These are phyloP conservation scores for Fusarium continuum DNA, from an alignment of 2,329 filamentous ascomycete species.

Conservation along the genomic window DNA sequence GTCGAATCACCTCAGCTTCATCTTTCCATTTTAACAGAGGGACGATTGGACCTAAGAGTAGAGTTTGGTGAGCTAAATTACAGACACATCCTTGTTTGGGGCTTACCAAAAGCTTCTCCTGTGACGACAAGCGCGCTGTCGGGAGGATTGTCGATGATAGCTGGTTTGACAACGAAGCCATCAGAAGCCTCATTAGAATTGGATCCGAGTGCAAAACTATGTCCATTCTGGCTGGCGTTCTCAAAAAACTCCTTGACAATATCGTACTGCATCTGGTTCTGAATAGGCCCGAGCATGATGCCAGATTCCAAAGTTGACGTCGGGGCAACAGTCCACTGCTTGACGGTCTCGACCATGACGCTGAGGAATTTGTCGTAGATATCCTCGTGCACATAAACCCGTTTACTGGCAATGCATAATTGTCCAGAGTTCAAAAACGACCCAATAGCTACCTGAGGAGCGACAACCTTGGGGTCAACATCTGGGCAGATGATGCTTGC, in stretches of 20 bases:
- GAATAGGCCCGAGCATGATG: conserved; percentile 47
- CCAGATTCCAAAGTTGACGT: conserved; percentile 51
- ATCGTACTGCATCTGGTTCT: conserved; percentile 22
- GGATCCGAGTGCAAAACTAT: conserved; percentile 2
- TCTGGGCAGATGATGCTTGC: conserved; percentile 65
- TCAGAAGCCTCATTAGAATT: not conserved
- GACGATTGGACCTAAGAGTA: conserved; percentile 59
- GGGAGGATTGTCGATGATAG: conserved; percentile 14
- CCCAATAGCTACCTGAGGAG: conserved; percentile 50
- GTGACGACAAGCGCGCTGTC: conserved; percentile 13
- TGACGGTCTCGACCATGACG: conserved; percentile 39
- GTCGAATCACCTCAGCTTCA: conserved; percentile 65
- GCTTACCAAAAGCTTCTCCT: conserved; percentile 14
- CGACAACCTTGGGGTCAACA: conserved; percentile 56
- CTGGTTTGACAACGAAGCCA: conserved; percentile 1
- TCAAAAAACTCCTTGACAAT: conserved; percentile 17
- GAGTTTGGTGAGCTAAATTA: not conserved
- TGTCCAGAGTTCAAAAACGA: conserved; percentile 65
- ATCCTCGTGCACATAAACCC: conserved; percentile 67
- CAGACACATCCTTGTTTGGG: no score
- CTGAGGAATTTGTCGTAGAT: conserved; percentile 65
- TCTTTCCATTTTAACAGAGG: conserved; percentile 68
- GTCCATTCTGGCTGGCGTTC: not conserved
- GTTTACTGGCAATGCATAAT: conserved; percentile 50
- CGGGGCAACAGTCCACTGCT: conserved; percentile 49